Evolutionary conservation across 2,329 filamentous ascomycete species (phyloP).

Genomic region (Penicillium corylophilum): DNA sequence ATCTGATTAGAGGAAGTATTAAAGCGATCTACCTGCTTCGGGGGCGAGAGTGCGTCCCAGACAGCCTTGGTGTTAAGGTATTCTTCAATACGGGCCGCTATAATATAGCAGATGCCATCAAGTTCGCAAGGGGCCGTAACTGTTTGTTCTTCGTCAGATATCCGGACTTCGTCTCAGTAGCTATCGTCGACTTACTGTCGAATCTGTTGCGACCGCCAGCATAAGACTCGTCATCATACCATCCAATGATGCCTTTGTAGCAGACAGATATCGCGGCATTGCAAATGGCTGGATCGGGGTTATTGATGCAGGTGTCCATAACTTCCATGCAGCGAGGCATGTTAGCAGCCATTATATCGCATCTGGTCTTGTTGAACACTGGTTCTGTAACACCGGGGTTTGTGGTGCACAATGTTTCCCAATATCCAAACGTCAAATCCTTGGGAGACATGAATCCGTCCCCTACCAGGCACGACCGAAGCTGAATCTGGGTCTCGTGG

Average conservation of each 20-base stretch:
- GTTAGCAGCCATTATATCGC: conserved; percentile 47
- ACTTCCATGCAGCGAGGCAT: conserved; percentile 49
- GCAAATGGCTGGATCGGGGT: background rate
- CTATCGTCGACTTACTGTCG: background rate
- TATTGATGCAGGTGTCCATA: conserved; percentile 21
- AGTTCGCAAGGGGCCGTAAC: background rate
- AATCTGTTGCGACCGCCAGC: background rate
- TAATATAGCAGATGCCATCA: background rate
- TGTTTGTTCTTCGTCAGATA: background rate
- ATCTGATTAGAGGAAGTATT: background rate
- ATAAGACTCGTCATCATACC: background rate
- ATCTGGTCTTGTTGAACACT: conserved; percentile 48
- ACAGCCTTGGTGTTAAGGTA: background rate
- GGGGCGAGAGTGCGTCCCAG: background rate
- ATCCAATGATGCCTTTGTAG: background rate
- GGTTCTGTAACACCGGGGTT: conserved; percentile 45
- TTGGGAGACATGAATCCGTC: background rate
- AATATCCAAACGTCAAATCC: background rate
- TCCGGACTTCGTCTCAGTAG: background rate
- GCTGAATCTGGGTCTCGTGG: background rate
- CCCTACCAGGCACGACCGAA: background rate
- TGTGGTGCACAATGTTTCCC: conserved; percentile 29
- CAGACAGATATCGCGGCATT: background rate
- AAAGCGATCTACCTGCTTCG: background rate
- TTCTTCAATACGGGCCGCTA: background rate